Conservation (phyloP, 257 asterid genomes). For the Nicotiana benthamiana region DNA sequence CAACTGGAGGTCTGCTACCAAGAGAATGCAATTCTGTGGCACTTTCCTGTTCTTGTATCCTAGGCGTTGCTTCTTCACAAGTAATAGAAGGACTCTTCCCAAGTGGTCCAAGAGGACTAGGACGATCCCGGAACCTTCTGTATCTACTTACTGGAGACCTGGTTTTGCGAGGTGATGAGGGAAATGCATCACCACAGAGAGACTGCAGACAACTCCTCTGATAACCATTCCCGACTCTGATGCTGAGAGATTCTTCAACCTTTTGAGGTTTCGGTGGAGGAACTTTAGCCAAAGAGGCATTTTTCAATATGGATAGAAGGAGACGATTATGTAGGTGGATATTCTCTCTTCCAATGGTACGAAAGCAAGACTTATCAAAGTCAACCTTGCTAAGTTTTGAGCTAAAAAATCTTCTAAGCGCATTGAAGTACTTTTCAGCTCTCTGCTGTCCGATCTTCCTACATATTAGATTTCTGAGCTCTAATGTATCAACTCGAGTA, state of each 20-base stretch:
- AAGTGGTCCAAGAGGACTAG: slow-evolving; percentile 79
- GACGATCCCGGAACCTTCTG: slow-evolving; percentile 63
- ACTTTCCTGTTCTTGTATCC: slow-evolving; percentile 64
- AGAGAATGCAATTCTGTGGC: slow-evolving; percentile 65
- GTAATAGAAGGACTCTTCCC: slow-evolving; percentile 62
- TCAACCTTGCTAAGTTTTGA: slow-evolving; percentile 48
- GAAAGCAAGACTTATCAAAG: slow-evolving; percentile 47
- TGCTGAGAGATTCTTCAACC: slow-evolving; percentile 28
- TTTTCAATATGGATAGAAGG: slow-evolving; percentile 52
- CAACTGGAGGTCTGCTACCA: slow-evolving; percentile 66
- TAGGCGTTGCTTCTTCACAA: slow-evolving; percentile 47
- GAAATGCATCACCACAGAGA: slow-evolving; percentile 47
- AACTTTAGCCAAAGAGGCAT: slow-evolving; percentile 43
- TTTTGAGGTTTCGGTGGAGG: slow-evolving; percentile 50
- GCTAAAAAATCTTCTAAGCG: slow-evolving; percentile 39
- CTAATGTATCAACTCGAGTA: slow-evolving; percentile 54
- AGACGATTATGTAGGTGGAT: slow-evolving; percentile 62
- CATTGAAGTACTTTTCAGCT: slow-evolving; percentile 64
- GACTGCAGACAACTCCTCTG: slow-evolving; percentile 48
- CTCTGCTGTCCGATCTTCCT: slow-evolving; percentile 60
- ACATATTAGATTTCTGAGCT: slow-evolving; percentile 53
- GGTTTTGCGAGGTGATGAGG: slow-evolving; percentile 58
- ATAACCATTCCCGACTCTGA: slow-evolving; percentile 40
- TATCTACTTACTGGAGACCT: slow-evolving; percentile 53
- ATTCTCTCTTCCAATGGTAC: slow-evolving; percentile 65